Evolutionary conservation across 805 yeast species (phyloP).

Genomic region (Lachancea thermotolerans): DNA sequence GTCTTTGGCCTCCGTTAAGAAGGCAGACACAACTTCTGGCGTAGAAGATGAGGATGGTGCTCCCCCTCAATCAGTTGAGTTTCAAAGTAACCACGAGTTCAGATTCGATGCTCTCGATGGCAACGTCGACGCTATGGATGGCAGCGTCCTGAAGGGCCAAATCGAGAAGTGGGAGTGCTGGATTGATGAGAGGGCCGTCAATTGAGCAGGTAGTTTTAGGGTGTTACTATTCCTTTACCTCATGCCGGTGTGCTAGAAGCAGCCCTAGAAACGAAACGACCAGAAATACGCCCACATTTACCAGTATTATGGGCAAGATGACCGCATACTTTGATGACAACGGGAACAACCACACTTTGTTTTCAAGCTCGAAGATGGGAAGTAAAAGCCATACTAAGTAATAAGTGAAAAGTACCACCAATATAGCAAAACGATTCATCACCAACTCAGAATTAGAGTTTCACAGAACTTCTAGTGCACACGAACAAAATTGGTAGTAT

Average conservation of each 20-base stretch:
- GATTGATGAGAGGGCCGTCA: conserved; percentile 70
- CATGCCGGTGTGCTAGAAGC: conserved; percentile 10
- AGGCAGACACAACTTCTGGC: conserved; percentile 25
- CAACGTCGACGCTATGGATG: conserved; percentile 60
- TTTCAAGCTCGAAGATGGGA: conserved; percentile 28
- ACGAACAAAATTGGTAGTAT: background rate
- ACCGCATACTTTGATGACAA: conserved; percentile 27
- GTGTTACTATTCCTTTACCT: no score
- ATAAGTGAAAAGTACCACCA: conserved; percentile 19
- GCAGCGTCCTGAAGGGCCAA: conserved; percentile 58
- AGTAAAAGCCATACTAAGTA: conserved; percentile 27
- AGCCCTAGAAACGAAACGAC: conserved; percentile 27
- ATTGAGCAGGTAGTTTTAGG: conserved; percentile 22
- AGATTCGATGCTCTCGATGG: conserved; percentile 66
- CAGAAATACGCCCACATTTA: conserved; percentile 22
- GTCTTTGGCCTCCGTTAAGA: conserved; percentile 32
- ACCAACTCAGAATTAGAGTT: background rate
- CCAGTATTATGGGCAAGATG: conserved; percentile 25
- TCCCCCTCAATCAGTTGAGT: conserved; percentile 11
- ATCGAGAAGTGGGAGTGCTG: conserved; percentile 63
- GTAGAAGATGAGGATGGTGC: conserved; percentile 23
- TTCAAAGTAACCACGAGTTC: conserved; percentile 37
- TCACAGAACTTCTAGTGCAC: background rate
- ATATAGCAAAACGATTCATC: conserved; percentile 24
- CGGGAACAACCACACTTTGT: conserved; percentile 20